Percentiles rank a stretch among this genome's conserved stretches.
phyloP scores from a whole-genome alignment of 108 stramenopile genomes.

The Pseudonitzschia multiseries region DNA sequence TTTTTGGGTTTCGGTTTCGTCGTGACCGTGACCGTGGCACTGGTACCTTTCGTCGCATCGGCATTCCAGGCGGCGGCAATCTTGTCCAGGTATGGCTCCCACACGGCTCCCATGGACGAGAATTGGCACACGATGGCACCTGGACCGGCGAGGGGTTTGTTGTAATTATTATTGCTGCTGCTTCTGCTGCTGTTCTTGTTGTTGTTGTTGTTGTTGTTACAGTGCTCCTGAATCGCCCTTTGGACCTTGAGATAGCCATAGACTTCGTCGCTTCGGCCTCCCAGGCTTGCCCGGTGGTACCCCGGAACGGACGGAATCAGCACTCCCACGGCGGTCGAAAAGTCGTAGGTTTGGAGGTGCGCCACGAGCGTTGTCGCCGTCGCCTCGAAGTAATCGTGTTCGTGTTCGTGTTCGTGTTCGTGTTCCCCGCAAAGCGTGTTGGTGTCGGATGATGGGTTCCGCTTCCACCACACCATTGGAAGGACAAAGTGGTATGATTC shows the following conservation, averaged over 20 bases:
- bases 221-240: conserved; percentile 39
- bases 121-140: conserved; percentile 70
- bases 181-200: too few relatives aligned
- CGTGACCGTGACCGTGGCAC: too few relatives aligned
- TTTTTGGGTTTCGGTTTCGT: conserved; percentile 9
- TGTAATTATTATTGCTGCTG: too few relatives aligned
- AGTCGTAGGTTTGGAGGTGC: conserved; percentile 64
- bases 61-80: conserved; percentile 48
- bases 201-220: neutral
- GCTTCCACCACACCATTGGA: neutral
- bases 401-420: too few relatives aligned
- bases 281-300: conserved; percentile 26
- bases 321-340: conserved; percentile 57
- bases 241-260: conserved; percentile 56
- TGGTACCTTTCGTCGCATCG: neutral
- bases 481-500: conserved; percentile 54
- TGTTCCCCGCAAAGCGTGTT: neutral
- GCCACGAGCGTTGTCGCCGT: conserved; percentile 26
- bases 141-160: too few relatives aligned
- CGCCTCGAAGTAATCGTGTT: too few relatives aligned
- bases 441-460: neutral
- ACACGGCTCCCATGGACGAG: conserved; percentile 69
- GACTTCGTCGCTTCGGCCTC: conserved; percentile 5
- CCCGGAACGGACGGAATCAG: conserved; percentile 79
- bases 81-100: conserved; percentile 48